Conservation (phyloP, 2,329 filamentous ascomycete species). For the Incumbomyces lentus region DNA sequence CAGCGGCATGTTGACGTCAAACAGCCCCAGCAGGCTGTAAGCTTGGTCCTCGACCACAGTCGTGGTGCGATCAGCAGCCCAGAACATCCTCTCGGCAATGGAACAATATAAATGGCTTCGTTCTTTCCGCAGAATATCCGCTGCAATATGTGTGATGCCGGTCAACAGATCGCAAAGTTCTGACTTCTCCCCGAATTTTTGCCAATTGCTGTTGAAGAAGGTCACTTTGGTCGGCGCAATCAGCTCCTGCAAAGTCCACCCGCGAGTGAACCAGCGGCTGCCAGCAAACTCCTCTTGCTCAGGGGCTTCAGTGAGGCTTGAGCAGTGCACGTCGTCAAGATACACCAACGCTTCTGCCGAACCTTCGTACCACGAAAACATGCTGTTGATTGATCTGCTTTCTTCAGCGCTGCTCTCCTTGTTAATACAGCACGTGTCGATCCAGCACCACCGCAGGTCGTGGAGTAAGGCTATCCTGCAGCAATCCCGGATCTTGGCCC, state of each 20-base stretch:
- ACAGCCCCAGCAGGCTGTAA: slow-evolving; percentile 36
- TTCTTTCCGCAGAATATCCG: not conserved
- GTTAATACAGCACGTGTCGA: slow-evolving; percentile 21
- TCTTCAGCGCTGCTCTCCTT: slow-evolving; percentile 15
- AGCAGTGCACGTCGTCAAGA: slow-evolving; percentile 13
- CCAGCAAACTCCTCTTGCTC: not conserved
- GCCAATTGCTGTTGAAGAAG: slow-evolving; percentile 10
- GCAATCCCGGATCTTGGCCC: slow-evolving; percentile 4
- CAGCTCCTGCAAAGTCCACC: slow-evolving; percentile 6
- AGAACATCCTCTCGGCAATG: slow-evolving; percentile 30
- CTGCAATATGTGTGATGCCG: not conserved
- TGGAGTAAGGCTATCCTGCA: slow-evolving; percentile 1
- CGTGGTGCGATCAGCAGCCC: slow-evolving; percentile 29
- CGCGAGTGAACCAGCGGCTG: slow-evolving; percentile 3
- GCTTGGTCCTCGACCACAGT: slow-evolving; percentile 31
- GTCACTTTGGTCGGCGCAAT: slow-evolving; percentile 3
- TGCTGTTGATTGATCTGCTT: slow-evolving; percentile 10
- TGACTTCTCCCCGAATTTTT: slow-evolving; percentile 5
- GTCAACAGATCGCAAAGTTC: not conserved
- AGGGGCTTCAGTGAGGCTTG: not conserved
- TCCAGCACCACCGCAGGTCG: slow-evolving; percentile 13
- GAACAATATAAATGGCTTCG: not conserved
- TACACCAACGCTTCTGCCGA: slow-evolving; percentile 15
- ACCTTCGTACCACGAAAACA: slow-evolving; percentile 15
- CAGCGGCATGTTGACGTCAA: slow-evolving; percentile 34